These are phyloP conservation scores for Dictyostelium capitatum DNA, from an alignment of 78 protist genomes.

Conservation along the genomic window DNA sequence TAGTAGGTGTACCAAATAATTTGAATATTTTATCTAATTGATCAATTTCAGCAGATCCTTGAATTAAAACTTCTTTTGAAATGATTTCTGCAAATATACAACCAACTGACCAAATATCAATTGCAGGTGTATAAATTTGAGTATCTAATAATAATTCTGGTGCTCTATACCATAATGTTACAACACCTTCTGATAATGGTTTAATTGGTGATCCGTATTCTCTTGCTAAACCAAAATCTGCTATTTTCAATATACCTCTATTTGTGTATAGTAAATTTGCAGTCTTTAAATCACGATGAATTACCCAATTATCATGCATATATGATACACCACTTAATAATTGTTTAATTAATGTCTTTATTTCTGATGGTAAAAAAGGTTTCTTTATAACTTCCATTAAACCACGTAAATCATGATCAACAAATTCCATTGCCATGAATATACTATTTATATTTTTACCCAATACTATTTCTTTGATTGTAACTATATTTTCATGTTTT, in stretches of 20 bases:
- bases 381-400: slow-evolving; percentile 49
- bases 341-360: slow-evolving; percentile 78
- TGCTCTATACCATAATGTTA: slow-evolving; percentile 88
- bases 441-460: slow-evolving; percentile 42
- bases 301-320: slow-evolving; percentile 84
- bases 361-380: slow-evolving; percentile 74
- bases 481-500: slow-evolving; percentile 97
- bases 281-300: slow-evolving; percentile 86
- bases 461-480: slow-evolving; percentile 71
- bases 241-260: slow-evolving; percentile 93
- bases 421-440: slow-evolving; percentile 86
- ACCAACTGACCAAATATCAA: slow-evolving; percentile 99
- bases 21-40: slow-evolving; percentile 89
- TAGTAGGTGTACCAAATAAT: slow-evolving; percentile 85
- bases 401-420: slow-evolving; percentile 85
- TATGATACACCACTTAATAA: slow-evolving; percentile 64
- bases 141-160: slow-evolving; percentile 91
- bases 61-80: slow-evolving; percentile 92
- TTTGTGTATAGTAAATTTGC: slow-evolving; percentile 78
- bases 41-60: slow-evolving; percentile 97
- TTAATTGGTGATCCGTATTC: slow-evolving; percentile 95
- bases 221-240: slow-evolving; percentile 99
- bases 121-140: slow-evolving; percentile 93
- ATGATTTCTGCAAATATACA: slow-evolving; percentile 99
- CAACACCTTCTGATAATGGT: slow-evolving; percentile 94